Conservation (phyloP, 345 rosid genomes). For the Kernera saxatilis region DNA sequence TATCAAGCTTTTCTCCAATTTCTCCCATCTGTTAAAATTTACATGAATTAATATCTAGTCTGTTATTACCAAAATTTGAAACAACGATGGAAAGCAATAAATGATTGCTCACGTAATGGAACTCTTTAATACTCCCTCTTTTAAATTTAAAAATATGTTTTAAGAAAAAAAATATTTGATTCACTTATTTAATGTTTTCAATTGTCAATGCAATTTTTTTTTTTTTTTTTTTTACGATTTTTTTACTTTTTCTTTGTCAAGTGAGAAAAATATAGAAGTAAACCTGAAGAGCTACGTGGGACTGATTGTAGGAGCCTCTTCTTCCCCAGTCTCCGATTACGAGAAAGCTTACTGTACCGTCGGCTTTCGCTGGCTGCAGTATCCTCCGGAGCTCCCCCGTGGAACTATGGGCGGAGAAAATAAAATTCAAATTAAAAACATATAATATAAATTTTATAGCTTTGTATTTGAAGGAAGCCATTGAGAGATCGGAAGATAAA, state of each 20-base stretch:
- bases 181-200: too few species aligned
- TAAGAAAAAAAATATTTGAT: too few species aligned
- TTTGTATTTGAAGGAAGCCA: background rate
- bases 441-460: background rate
- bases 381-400: slow-evolving; percentile 38
- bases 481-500: background rate
- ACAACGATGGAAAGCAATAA: background rate
- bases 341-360: slow-evolving; percentile 50
- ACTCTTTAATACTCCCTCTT: too few species aligned
- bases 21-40: slow-evolving; percentile 38
- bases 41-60: background rate
- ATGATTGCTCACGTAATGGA: background rate
- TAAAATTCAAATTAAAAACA: background rate
- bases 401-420: slow-evolving; percentile 6
- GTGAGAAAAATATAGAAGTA: background rate
- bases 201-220: too few species aligned
- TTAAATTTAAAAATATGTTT: too few species aligned
- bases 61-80: background rate
- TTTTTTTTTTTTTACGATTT: too few species aligned
- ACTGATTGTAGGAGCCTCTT: slow-evolving; percentile 53
- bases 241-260: too few species aligned
- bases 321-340: slow-evolving; percentile 82
- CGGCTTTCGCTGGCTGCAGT: slow-evolving; percentile 36
- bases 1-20: slow-evolving; percentile 33
- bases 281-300: slow-evolving; percentile 66